Evolutionary conservation across 139 green algal species (phyloP), one percentile per base, ranked within the genome.

Genomic region (Nannochloris sp.): DNA sequence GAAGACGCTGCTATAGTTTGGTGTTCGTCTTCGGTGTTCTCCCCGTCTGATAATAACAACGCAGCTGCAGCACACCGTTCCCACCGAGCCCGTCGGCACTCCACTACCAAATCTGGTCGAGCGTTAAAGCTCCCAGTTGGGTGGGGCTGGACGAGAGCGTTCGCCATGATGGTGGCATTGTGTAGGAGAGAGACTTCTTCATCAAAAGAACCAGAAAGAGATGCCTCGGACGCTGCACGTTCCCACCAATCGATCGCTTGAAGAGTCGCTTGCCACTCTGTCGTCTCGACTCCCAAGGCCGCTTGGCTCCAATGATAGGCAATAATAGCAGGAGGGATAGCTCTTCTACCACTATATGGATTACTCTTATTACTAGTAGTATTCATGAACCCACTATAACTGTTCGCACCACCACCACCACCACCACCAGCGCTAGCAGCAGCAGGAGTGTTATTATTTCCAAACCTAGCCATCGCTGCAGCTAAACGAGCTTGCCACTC

Each of bases 271-370:
- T 56, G 62, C 68, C 69, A 76, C 60, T 85, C 60, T 15, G 47
- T 31, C 7, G 42, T 24, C 57, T 87, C 79, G 25, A 64, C 65
- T 46, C 47, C 38, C 44, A 54, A 34, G 74, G 84, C 86, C 15
- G 73, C 76, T 51, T 85, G 68, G 48, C 74, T 85, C 68, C 75
- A 92, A 68, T 92, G 83, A 71, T 87, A 90, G 32, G 81, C 86
- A 15, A 92, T 78, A 64, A 65, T 90, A 62, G 77, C 69, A 25
- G 83, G 47, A 1, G 78, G 74, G 27, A 70, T 60, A 54, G 13
- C 57, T 74, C 55, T 77, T 64, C 42, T 74, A 61, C 36, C 74
- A 60, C 67, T 81, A n/a, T n/a, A n/a, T n/a, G n/a, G n/a, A n/a
- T n/a, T n/a, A n/a, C n/a, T n/a, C n/a, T n/a, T n/a, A n/a, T n/a